These are phyloP conservation scores for Verticillium nonalfalfae DNA, from an alignment of 2,329 filamentous ascomycete genomes.

Conservation along the genomic window DNA sequence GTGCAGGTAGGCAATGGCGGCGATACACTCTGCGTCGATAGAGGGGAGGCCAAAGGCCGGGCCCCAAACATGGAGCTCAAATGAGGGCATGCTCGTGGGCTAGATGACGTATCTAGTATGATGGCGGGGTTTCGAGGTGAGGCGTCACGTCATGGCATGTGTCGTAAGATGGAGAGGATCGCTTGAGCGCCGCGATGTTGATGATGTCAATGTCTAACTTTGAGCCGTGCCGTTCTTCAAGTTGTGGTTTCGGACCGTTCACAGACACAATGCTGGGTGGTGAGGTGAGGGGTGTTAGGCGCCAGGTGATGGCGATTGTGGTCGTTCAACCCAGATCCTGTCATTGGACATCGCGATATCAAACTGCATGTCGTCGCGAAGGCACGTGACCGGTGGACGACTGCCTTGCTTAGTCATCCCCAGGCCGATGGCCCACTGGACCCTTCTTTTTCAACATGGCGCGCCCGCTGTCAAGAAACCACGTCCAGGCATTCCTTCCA, in stretches of 20 bases:
- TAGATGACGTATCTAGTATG: background rate
- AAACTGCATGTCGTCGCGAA: background rate
- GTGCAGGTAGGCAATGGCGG: slow-evolving; percentile 70
- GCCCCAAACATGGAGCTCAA: slow-evolving; percentile 85
- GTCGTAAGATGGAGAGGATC: background rate
- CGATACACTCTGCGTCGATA: slow-evolving; percentile 85
- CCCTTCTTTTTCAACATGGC: background rate
- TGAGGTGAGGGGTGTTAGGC: background rate
- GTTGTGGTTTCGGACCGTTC: too few relatives aligned
- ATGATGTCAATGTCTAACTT: too few relatives aligned
- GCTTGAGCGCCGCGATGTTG: background rate
- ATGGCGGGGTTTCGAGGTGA: background rate
- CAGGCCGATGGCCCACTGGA: background rate
- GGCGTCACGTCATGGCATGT: background rate
- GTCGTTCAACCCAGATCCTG: background rate
- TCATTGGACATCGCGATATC: background rate
- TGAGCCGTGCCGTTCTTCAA: too few relatives aligned
- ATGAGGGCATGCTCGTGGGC: slow-evolving; percentile 11
- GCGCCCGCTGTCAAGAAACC: background rate
- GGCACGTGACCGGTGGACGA: background rate
- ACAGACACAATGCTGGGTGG: too few relatives aligned
- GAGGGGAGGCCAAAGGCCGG: slow-evolving; percentile 84
- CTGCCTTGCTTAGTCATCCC: background rate
- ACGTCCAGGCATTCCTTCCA: too few relatives aligned
- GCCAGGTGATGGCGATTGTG: background rate